These are phyloP conservation scores for Aspergillus saccharolyticus DNA, from an alignment of 495 filamentous ascomycete species.

Conservation along the genomic window DNA sequence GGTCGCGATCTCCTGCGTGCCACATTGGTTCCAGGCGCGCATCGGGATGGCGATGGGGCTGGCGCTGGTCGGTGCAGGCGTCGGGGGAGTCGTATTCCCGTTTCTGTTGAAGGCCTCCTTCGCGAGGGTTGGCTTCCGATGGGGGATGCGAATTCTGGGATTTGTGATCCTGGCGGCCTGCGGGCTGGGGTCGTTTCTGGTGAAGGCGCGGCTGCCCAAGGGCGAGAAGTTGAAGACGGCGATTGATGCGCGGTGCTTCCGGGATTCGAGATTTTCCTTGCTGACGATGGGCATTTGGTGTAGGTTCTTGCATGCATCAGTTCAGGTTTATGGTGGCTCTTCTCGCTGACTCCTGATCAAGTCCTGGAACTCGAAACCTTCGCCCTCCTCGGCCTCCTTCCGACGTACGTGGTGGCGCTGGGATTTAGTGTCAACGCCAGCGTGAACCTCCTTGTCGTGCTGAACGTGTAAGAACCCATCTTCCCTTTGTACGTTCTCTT, in stretches of 20 bases:
- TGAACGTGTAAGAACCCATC: conserved; percentile 26
- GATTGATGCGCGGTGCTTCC: conserved; percentile 54
- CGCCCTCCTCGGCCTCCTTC: conserved; percentile 45
- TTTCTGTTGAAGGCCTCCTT: conserved; percentile 50
- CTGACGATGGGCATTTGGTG: conserved; percentile 34
- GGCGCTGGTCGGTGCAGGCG: conserved; percentile 33
- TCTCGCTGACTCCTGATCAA: conserved; percentile 4
- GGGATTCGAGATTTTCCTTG: conserved; percentile 42
- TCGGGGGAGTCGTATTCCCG: conserved; percentile 60
- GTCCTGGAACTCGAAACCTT: conserved; percentile 49
- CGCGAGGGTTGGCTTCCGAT: conserved; percentile 51
- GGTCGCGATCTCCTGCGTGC: conserved; percentile 33
- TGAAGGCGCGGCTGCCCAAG: conserved; percentile 29
- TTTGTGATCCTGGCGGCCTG: conserved; percentile 52
- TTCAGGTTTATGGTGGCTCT: background rate
- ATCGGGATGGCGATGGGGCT: conserved; percentile 36
- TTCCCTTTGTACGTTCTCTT: background rate
- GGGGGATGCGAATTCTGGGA: conserved; percentile 56
- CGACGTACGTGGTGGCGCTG: conserved; percentile 43
- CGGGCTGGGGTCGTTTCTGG: conserved; percentile 39
- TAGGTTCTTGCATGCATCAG: conserved; percentile 29
- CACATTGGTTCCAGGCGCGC: conserved; percentile 38
- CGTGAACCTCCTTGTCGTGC: conserved; percentile 30
- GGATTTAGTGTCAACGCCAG: conserved; percentile 32
- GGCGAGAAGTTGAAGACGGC: conserved; percentile 30